phyloP scores from a whole-genome alignment of 805 yeast genomes.

The Starmerella kuoi region DNA sequence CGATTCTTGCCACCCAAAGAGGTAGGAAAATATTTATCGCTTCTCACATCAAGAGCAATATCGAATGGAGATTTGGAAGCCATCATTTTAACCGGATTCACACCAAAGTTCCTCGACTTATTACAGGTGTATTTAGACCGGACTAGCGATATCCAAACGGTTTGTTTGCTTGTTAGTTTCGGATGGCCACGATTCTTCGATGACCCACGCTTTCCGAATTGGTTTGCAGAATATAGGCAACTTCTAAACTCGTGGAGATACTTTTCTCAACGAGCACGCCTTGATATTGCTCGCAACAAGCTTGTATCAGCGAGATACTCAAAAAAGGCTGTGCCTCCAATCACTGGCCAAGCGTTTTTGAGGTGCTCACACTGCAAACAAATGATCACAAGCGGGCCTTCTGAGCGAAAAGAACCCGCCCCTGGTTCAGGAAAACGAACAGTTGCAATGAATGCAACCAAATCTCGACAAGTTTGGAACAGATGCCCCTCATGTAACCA shows the following conservation, averaged over 20 bases:
- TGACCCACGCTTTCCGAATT: constrained; percentile 59
- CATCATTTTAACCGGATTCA: constrained; percentile 78
- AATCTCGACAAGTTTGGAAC: constrained; percentile 10
- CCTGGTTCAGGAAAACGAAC: neutral
- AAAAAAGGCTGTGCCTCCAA: constrained; percentile 2
- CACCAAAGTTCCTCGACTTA: constrained; percentile 68
- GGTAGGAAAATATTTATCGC: constrained; percentile 54
- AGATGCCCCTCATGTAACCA: constrained; percentile 78
- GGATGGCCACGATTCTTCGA: constrained; percentile 75
- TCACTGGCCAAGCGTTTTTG: constrained; percentile 50
- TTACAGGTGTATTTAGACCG: constrained; percentile 79
- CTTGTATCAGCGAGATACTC: constrained; percentile 25
- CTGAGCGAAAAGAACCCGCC: neutral
- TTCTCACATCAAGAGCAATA: constrained; percentile 60
- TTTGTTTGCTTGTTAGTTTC: constrained; percentile 64
- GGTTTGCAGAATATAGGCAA: constrained; percentile 60
- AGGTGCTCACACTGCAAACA: constrained; percentile 78
- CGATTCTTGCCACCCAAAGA: constrained; percentile 71
- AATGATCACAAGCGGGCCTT: constrained; percentile 15
- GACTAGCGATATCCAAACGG: constrained; percentile 85
- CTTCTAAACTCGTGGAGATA: constrained; percentile 70
- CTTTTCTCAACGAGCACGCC: constrained; percentile 66
- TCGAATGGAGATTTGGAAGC: constrained; percentile 82
- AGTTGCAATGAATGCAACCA: neutral
- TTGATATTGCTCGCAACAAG: constrained; percentile 66